A percentile compares a stretch with the other conserved stretches of the same genome.
Conservation (phyloP, 2,329 filamentous ascomycete species). For the Colletotrichum sp. region DNA sequence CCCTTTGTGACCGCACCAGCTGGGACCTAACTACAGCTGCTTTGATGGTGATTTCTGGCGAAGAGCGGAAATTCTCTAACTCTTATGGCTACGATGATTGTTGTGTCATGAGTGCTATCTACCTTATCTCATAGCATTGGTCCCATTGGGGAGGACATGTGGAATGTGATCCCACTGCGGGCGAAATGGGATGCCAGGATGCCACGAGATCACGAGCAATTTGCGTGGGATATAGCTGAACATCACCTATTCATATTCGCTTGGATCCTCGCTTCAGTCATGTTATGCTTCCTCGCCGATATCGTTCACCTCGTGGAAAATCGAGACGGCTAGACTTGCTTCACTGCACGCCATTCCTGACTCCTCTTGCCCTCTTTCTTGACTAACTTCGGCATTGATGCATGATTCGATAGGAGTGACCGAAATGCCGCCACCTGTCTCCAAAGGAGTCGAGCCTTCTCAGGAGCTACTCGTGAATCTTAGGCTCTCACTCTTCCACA, state of each 20-base stretch:
- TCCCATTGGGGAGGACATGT: background rate
- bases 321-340: too few relatives aligned
- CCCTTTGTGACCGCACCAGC: background rate
- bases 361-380: too few relatives aligned
- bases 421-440: too few relatives aligned
- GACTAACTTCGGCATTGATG: too few relatives aligned
- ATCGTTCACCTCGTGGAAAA: rapidly evolving
- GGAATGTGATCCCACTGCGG: background rate
- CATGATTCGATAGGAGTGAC: too few relatives aligned
- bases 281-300: background rate
- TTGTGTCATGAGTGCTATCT: background rate
- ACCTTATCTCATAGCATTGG: background rate
- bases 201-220: background rate
- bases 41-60: background rate
- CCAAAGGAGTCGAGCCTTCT: rapidly evolving
- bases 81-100: background rate
- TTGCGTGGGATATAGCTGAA: rapidly evolving
- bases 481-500: background rate
- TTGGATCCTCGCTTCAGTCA: background rate
- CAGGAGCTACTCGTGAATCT: background rate
- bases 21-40: background rate
- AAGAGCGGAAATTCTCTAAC: background rate
- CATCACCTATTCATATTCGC: background rate
- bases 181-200: background rate
- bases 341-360: background rate